Base-by-base conservation (phyloP, 768 basidiomycete species). In the Hirschioporus abietinus region DNA sequence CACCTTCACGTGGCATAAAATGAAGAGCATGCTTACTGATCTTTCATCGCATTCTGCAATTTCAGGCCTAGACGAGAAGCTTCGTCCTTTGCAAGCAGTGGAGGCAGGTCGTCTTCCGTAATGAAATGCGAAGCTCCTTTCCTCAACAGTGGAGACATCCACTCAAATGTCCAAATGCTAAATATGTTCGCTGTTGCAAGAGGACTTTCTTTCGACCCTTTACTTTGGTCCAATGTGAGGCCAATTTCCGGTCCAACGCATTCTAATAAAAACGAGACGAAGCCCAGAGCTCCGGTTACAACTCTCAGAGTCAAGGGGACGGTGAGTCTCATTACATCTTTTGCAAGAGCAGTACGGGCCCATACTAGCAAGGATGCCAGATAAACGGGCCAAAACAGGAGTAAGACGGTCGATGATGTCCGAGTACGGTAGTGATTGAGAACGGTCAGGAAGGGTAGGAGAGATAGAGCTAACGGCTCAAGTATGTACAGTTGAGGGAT, bases 351-450 rank as follows among this genome's bases (percentile, higher is more conserved):
- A 0, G 94, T 92, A 7, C 93, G 84, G 0, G 85, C 78, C 84
- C 89, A 87, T 6, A 92, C 74, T 12, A 77, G 71, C 0, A 86
- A 70, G 0, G 78, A 79, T 18, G 80, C 23, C 15, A 84, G 63
- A 70, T 93, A 92, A 9, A 83, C 63, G 0, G 93, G 92, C 90
- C 92, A 96, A 76, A 93, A 96, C 62, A 96, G 74, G 10, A 97
- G 84, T 42, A 95, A 76, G 15, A 87, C 73, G 1, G 90, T 81
- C 0, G 92, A 93, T 0, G 95, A 90, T 9, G 83, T 81, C 20
- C 87, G 84, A 0, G 88, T 84, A 18, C 88, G 86, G 42, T 84
- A 84, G 74, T 95, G 92, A 69, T 92, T 93, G 66, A 83, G 76
- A 69, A 83, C 84, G 1, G 88, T 88, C 59, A 93, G 76, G 25